These are phyloP conservation scores for Asclepias syriaca DNA, from an alignment of 257 asterid genomes.

Conservation along the genomic window DNA sequence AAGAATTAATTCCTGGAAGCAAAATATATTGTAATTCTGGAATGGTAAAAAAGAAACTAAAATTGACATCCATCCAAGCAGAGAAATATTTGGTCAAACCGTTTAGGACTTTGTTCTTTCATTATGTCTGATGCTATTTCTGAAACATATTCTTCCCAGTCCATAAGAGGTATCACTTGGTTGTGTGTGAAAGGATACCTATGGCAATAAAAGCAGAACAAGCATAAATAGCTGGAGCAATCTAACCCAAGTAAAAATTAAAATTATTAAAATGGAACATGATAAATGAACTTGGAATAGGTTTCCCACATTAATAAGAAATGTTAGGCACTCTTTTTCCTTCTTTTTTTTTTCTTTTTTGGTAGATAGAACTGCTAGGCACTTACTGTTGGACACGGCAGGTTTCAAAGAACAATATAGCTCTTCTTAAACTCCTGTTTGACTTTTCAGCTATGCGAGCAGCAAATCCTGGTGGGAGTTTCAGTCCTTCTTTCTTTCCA, in stretches of 20 bases:
- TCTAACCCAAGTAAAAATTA: not conserved
- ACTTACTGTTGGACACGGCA: slow-evolving; percentile 93
- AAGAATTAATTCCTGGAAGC: not conserved
- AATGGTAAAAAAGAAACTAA: not conserved
- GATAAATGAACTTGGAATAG: not conserved
- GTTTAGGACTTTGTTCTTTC: slow-evolving; percentile 94
- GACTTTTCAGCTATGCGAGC: slow-evolving; percentile 77
- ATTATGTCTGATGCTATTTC: slow-evolving; percentile 86
- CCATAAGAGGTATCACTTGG: slow-evolving; percentile 84
- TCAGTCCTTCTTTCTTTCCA: slow-evolving; percentile 87
- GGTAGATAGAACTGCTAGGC: slow-evolving; percentile 7
- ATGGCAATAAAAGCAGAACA: slow-evolving; percentile 16
- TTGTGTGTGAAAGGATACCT: slow-evolving; percentile 83
- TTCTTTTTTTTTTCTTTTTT: too few relatives aligned
- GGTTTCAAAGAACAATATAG: slow-evolving; percentile 82
- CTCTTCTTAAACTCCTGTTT: slow-evolving; percentile 86
- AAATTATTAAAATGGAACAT: not conserved
- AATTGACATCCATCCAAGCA: slow-evolving; percentile 1
- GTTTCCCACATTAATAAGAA: slow-evolving; percentile 10
- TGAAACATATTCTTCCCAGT: slow-evolving; percentile 94
- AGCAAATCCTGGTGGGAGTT: slow-evolving; percentile 74
- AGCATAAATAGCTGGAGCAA: slow-evolving; percentile 6
- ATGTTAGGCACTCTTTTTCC: slow-evolving; percentile 17
- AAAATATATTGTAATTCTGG: slow-evolving; percentile 3
- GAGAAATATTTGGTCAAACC: slow-evolving; percentile 39